Base-by-base conservation (phyloP, 2,329 filamentous ascomycete genomes). In the Ascochyta viciae-villosae region DNA sequence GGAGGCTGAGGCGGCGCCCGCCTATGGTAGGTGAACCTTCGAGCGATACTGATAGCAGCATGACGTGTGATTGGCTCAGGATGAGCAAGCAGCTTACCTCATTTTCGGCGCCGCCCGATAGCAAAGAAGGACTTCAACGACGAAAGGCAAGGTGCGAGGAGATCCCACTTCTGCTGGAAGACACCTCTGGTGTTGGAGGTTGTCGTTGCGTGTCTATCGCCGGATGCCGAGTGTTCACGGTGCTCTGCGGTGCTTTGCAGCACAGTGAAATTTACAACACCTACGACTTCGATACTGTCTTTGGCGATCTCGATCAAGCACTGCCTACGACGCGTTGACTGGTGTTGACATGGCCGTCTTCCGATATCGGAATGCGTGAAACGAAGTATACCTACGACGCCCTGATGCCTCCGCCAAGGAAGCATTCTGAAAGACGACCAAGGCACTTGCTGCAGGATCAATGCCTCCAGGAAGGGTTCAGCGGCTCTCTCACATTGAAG, bases 41-140 rank as follows among this genome's bases (percentile, higher is more conserved):
- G 63, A 35, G 61, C 49, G 51, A 56, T 58, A 59, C 66, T 67
- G 70, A 73, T 73, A 73, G 48, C 39, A 52, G 31, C 37, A 45
- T 9, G 40, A 13, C 12, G 22, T 51, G 29, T 71, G 63, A 74
- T 74, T 72, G 68, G 70, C 49, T 50, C 45, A 16, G 34, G 33
- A 12, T 34, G 29, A 54, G 26, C 26, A 39, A 39, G 4, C 50
- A 38, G 40, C 46, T 63, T 51, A 70, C 62, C 69, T 68, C 62
- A 65, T 53, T 50, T 39, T 53, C 72, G 72, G 72, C 58, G 45
- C 38, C 49, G 65, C 68, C 72, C 71, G 72, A 72, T 58, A 65
- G 63, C 65, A 55, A 60, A 57, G 57, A 48, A n/a, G 40, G 24
- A 40, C 44, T 48, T 50, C 7, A 7, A 47, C 37, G 40, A 45